Base-by-base conservation (phyloP, 2,329 filamentous ascomycete species). In the Sporothrix inflata region DNA sequence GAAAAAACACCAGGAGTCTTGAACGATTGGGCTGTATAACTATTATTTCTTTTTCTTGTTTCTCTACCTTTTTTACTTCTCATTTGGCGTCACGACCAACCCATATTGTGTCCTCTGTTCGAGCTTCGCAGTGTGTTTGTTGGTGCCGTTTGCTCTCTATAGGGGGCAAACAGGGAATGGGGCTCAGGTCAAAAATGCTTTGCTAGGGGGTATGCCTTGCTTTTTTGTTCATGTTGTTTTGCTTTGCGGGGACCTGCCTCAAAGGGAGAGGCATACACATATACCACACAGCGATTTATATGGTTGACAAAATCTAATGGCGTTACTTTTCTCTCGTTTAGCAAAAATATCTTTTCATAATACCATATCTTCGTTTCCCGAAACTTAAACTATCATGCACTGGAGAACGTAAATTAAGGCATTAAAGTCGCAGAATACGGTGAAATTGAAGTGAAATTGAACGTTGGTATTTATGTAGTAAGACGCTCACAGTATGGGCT, bases 251-350 rank as follows among this genome's bases (percentile, higher is more conserved):
- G 24, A 5, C 30, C 34, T 61, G 30, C 34, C 16, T n/a, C 11
- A 40, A 24, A 60, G 19, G 14, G 16, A 61, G 2, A 38, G 57
- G 34, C 57, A n/a, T 30, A 34, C 57, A 40, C 34, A 61, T 34
- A 61, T 61, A 61, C 57, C 57, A 61, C 57, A 40, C 57, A 61
- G 57, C 57, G 57, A 34, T 30, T 40, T 38, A 9, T 19, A 60
- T 27, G 27, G 27, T 40, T 16, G 30, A n/a, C 16, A 61, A 38
- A 55, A 14, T 21, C 30, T 30, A 27, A 11, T 11, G 51, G 51
- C 51, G 51, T 24, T 55, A 34, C 30, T 55, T 21, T 30, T 55
- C 40, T 69, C 14, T 12, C 19, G n/a, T 11, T 47, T 53, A 11
- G 24, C n/a, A 47, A 61, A 27, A 51, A 1, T 49, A 21, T 16